Base-by-base conservation (phyloP, 192 early-diverging fungal genomes). In the Diversispora eburnea region DNA sequence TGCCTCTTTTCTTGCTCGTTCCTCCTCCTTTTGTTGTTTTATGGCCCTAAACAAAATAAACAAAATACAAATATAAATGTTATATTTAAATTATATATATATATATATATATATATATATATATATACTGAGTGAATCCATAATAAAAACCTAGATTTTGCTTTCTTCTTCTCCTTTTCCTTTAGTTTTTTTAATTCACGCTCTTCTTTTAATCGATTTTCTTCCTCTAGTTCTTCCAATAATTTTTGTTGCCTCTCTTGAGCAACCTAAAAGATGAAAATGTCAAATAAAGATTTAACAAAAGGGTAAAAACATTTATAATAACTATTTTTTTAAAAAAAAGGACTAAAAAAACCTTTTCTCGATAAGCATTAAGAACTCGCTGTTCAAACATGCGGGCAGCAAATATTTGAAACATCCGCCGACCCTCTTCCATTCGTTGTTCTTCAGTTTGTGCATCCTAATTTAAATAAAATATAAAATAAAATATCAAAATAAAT, bases 301-400 rank as follows among this genome's bases (percentile, higher is more conserved):
- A 33, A 33, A 33, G 25, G 25, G 25, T 33, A 33, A 33, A 33
- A 2, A 33, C 25, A 33, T 33, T 33, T 33, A 33, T 33, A 33
- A 33, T 33, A 33, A 33, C 25, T 1, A 33, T 2, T 33, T 1
- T 33, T 33, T 33, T 33, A 33, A 33, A 33, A 33, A 33, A 33
- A 33, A 33, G 25, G 25, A 33, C 2, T 33, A 33, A 33, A 73
- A 46, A 17, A 17, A 95, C 89, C 84, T 97, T 95, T 83, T 99
- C 97, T 47, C 94, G 89, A 75, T 96, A 99, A 4, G 95, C 92
- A 67, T 89, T 86, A 54, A 99, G 80, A 5, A 99, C 95, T 10
- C 97, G 89, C 75, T 99, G 94, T 80, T 97, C 97, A 87, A 99
- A 96, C 87, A 99, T 92, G 59, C 92, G 91, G 20, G 97, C 95